phyloP scores from a whole-genome alignment of 805 yeast species.

The Schizosaccharomyces pombe region ASM294v3 CU329670.1:493501-494000 shows the following conservation, averaged over 20 bases:
- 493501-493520: background rate
- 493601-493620: slow-evolving; percentile 18
- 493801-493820: background rate
- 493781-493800: background rate
- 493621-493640: background rate
- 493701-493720: background rate
- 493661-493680: background rate
- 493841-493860: background rate
- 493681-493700: background rate
- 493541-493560: slow-evolving; percentile 7
- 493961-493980: no score
- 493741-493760: background rate
- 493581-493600: slow-evolving; percentile 34
- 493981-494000: background rate
- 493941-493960: no score
- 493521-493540: background rate
- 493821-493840: background rate
- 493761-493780: background rate
- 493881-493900: no score
- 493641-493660: background rate
- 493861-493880: no score
- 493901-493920: no score
- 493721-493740: background rate
- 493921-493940: no score
- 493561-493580: slow-evolving; percentile 10